These are phyloP conservation scores for Saccharomycopsis olivae DNA, from an alignment of 805 yeast species.

Conservation along the genomic window DNA sequence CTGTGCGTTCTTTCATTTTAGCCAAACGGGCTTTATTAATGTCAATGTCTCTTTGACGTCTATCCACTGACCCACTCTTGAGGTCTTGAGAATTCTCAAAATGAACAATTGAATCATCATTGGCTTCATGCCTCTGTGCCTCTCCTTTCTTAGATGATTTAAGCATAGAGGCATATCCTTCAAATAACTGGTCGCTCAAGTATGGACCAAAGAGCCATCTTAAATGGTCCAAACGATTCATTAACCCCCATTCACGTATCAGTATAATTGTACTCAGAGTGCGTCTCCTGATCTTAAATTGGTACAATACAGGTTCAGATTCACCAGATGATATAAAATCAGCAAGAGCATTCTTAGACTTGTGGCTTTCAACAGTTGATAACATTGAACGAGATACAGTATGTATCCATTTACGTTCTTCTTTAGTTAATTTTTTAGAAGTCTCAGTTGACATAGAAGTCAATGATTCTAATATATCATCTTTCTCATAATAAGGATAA, in stretches of 20 bases:
- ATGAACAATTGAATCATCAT: too few species aligned
- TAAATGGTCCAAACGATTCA: conserved; percentile 9
- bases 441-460: conserved; percentile 39
- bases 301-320: conserved; percentile 2
- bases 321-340: background rate
- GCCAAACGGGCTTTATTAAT: conserved; percentile 11
- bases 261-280: too few species aligned
- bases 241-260: conserved; percentile 7
- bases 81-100: background rate
- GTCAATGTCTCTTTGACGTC: conserved; percentile 7
- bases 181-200: background rate
- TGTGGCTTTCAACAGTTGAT: conserved; percentile 34
- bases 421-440: conserved; percentile 47
- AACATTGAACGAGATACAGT: conserved; percentile 51
- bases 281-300: background rate
- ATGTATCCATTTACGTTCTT: conserved; percentile 49
- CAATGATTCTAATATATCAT: conserved; percentile 32
- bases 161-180: background rate
- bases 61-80: background rate
- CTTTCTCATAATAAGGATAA: conserved; percentile 45
- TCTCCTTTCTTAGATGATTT: background rate
- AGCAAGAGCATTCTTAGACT: conserved; percentile 19
- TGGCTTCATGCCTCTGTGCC: too few species aligned
- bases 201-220: conserved; percentile 13
- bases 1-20: conserved; percentile 1